Evolutionary conservation across 345 rosid genomes (phyloP), one percentile per base, ranked within the genome.

Genomic region (Linum tenue): DNA sequence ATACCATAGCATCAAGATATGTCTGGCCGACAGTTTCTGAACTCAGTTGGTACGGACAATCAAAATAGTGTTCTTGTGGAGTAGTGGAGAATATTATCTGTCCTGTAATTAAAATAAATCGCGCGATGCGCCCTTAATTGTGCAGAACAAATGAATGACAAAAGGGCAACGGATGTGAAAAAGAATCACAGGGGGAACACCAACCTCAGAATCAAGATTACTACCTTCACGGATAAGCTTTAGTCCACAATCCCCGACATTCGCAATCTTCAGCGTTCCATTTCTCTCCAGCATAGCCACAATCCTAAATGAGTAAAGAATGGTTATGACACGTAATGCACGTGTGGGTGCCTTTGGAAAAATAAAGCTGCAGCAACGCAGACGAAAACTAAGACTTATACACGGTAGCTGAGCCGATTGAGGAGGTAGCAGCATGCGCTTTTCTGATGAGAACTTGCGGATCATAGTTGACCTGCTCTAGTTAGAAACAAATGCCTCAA

Each of bases 21-120:
- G 97, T 90, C 79, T 90, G 97, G 64, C 90, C 75, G 66, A 82
- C 71, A 0, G 62, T 78, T 67, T 89, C 96, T 5, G 96, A 92
- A 83, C 97, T 92, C 62, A 87, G 71, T 65, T 92, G 98, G 76
- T 78, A 90, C 0, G 96, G 97, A 70, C 96, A 92, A 73, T 92
- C 90, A 72, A 92, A 92, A 69, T 83, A 87, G 70, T 89, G 95
- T 64, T 92, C 95, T 71, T 92, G 96, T 6, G 87, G 90, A 64
- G 86, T 75, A 8, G 98, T 82, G 12, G 95, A 79, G 61, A 82
- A 87, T 41, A 82, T 76, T 16, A 87, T 71, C 61, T 60, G 80
- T 65, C 95, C 96, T 89, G 89, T n/a, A 68, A 62, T 35, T 42
- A 37, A 5, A 56, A 17, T 5, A 51, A 43, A 59, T n/a, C 5